Evolutionary conservation across 176 grass and related monocot species (phyloP), one percentile per base, ranked within the genome.

Genomic region (Oryza australiensis): DNA sequence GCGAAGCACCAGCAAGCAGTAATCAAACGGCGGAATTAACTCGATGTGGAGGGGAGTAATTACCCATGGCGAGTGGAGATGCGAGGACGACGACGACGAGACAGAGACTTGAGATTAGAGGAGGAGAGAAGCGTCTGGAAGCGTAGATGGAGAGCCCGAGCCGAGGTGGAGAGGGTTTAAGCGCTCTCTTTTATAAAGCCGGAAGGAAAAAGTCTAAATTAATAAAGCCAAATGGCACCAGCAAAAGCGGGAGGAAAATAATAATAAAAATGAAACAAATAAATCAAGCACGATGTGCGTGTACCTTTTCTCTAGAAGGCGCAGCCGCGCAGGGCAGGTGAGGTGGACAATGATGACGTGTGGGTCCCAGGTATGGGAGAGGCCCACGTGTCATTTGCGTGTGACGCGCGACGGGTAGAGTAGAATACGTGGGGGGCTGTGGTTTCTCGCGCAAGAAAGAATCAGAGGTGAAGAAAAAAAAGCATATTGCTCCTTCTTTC

Each of bases 1-100:
- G 3, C 12, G 23, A 16, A 70, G 82, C 49, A 48, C 11, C 6
- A 22, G 22, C 5, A 33, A 53, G 24, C 7, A 13, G 26, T 0
- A 28, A 18, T 12, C 16, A 5, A 5, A 5, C 0, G 37, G 1
- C 6, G 0, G 34, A 60, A 24, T 24, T 24, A 37, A 72, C 14
- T 24, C 0, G 45, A 12, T 0, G 7, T 0, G 0, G 16, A 62
- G 16, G 9, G 16, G 12, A 66, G 34, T 5, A 12, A 62, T 35
- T 86, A 90, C 88, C 88, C 88, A 90, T 90, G 74, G 60, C 77
- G 74, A 78, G 18, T 9, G 26, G 75, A 29, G 5, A 3, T 4
- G 73, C 38, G 73, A 72, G 16, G 70, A 68, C 46, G 80, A 43
- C 35, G 16, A 55, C 42, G 8, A 48, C 2, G 33, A 72, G 81